These are phyloP conservation scores for Cupressus sempervirens DNA, from an alignment of 75 land plant species.

Conservation along the genomic window DNA sequence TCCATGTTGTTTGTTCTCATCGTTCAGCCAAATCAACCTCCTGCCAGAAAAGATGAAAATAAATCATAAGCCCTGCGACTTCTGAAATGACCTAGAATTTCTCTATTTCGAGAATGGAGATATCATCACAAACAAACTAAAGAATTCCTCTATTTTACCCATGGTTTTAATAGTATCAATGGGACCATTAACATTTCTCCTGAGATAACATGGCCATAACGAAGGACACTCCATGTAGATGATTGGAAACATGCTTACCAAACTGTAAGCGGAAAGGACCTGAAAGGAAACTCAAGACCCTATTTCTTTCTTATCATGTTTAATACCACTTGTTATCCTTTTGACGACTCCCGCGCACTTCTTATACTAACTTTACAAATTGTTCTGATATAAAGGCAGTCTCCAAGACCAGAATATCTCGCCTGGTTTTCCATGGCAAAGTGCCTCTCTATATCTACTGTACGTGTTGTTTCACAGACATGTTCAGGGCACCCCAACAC, in stretches of 20 bases:
- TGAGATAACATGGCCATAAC: background rate
- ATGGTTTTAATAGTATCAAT: background rate
- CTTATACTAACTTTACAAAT: background rate
- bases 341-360: background rate
- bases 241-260: background rate
- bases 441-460: background rate
- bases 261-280: background rate
- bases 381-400: background rate
- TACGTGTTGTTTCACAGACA: background rate
- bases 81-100: background rate
- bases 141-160: background rate
- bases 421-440: background rate
- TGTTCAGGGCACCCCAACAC: background rate
- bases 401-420: background rate
- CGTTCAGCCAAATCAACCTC: slow-evolving; percentile 90
- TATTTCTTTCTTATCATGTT: background rate
- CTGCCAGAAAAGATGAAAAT: slow-evolving; percentile 29
- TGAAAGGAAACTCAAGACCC: background rate
- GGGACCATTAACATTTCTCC: background rate
- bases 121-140: too few species aligned
- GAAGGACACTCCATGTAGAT: background rate
- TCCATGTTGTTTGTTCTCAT: slow-evolving; percentile 65
- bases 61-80: background rate
- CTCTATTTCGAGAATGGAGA: background rate
- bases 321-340: background rate